Conservation (phyloP, 2,329 filamentous ascomycete species). For the Didymella pinodella region DNA sequence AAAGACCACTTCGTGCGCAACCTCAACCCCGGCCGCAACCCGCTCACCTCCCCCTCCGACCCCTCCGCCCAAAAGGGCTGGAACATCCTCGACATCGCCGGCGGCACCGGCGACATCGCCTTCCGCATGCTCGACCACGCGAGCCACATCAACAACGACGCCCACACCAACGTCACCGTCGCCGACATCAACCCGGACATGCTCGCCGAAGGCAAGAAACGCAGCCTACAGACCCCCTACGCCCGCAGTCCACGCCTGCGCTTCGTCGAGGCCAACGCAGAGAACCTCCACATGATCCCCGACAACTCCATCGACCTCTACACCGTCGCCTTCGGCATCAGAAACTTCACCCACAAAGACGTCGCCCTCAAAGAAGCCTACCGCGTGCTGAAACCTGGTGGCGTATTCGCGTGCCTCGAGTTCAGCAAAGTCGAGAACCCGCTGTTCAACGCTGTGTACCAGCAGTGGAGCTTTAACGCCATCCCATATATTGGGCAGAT, state of each 20-base stretch:
- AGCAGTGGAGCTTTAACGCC: slow-evolving; percentile 92
- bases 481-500: slow-evolving; percentile 96
- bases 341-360: slow-evolving; percentile 94
- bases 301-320: slow-evolving; percentile 86
- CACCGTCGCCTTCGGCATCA: slow-evolving; percentile 96
- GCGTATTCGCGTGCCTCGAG: slow-evolving; percentile 95
- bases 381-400: slow-evolving; percentile 90
- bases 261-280: slow-evolving; percentile 92
- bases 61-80: slow-evolving; percentile 57
- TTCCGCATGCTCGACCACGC: slow-evolving; percentile 94
- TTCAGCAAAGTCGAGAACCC: slow-evolving; percentile 86
- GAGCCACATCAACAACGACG: slow-evolving; percentile 79
- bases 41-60: slow-evolving; percentile 35
- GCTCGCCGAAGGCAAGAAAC: slow-evolving; percentile 85
- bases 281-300: slow-evolving; percentile 72
- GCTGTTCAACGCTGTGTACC: slow-evolving; percentile 85
- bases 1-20: slow-evolving; percentile 95
- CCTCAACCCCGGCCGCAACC: slow-evolving; percentile 79
- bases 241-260: slow-evolving; percentile 62
- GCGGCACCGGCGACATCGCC: slow-evolving; percentile 96
- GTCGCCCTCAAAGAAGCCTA: slow-evolving; percentile 82
- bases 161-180: slow-evolving; percentile 83
- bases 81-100: slow-evolving; percentile 92
- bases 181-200: slow-evolving; percentile 97
- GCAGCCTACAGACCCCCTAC: slow-evolving; percentile 71